Conservation (phyloP, 2,329 filamentous ascomycete species). For the Mycosphaerelloides madeirae region DNA sequence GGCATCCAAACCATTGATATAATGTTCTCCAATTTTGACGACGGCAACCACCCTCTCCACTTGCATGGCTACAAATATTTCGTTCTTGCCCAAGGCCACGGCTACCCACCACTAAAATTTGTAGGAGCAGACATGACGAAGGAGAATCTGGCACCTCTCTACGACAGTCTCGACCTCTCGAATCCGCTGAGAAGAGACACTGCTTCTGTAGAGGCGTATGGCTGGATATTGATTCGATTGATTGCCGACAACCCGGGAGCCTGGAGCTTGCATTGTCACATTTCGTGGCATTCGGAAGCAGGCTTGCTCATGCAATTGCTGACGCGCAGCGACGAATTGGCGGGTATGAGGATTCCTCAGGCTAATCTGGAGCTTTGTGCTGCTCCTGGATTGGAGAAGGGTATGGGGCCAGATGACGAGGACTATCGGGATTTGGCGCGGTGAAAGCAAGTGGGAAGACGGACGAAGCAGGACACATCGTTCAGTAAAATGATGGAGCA, state of each 20-base stretch:
- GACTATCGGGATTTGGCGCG: constrained; percentile 20
- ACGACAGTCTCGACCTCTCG: constrained; percentile 33
- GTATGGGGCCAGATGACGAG: constrained; percentile 48
- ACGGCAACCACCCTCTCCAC: constrained; percentile 34
- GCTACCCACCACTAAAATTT: constrained; percentile 27
- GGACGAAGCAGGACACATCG: too few relatives aligned
- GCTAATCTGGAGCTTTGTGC: constrained; percentile 47
- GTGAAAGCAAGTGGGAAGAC: background rate
- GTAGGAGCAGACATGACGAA: constrained; percentile 20
- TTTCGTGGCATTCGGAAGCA: constrained; percentile 55
- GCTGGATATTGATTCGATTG: constrained; percentile 53
- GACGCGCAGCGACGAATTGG: constrained; percentile 45
- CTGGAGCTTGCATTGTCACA: constrained; percentile 58
- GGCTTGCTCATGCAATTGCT: constrained; percentile 59
- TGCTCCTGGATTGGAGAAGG: constrained; percentile 46
- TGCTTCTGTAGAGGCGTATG: constrained; percentile 50
- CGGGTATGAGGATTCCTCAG: constrained; percentile 40
- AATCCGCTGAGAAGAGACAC: constrained; percentile 51
- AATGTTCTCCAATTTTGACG: constrained; percentile 35
- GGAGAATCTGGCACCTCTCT: constrained; percentile 28
- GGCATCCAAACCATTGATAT: constrained; percentile 35
- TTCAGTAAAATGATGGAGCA: too few relatives aligned
- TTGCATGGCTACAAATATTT: constrained; percentile 37
- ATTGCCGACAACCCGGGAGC: constrained; percentile 55
- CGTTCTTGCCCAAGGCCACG: constrained; percentile 33